Conservation (phyloP, 2,329 filamentous ascomycete species). For the Ascochyta lentis region DNA sequence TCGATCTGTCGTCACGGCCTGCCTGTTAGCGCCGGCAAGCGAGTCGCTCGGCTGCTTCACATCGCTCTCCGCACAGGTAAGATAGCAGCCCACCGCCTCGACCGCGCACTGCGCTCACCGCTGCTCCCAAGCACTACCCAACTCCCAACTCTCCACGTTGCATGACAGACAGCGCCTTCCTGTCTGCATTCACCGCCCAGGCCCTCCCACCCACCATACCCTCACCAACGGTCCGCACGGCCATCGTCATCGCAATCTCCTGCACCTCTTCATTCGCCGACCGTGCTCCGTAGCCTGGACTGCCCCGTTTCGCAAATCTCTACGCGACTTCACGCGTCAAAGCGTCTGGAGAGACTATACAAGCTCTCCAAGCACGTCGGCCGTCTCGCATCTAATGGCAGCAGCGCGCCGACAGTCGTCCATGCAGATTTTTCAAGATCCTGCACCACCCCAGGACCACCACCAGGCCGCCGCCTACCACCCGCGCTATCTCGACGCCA, state of each 20-base stretch:
- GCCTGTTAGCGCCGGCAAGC: constrained; percentile 43
- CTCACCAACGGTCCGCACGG: constrained; percentile 22
- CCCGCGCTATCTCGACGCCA: constrained; percentile 58
- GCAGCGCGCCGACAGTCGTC: constrained; percentile 63
- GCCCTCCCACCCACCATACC: constrained; percentile 23
- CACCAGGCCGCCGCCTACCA: constrained; percentile 56
- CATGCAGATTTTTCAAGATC: constrained; percentile 67
- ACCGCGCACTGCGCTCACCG: constrained; percentile 30
- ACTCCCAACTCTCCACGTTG: constrained; percentile 20
- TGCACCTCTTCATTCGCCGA: constrained; percentile 28
- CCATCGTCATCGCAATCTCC: constrained; percentile 46
- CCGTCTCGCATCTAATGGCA: constrained; percentile 52
- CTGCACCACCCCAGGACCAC: constrained; percentile 51
- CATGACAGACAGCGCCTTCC: constrained; percentile 26
- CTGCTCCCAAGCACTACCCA: constrained; percentile 19
- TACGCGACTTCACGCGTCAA: constrained; percentile 52
- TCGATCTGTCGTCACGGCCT: constrained; percentile 34
- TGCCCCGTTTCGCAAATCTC: constrained; percentile 32
- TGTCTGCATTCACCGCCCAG: constrained; percentile 26
- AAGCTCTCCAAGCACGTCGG: constrained; percentile 35
- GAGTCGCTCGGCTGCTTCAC: constrained; percentile 43
- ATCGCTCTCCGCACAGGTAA: constrained; percentile 36
- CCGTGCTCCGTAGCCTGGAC: constrained; percentile 33
- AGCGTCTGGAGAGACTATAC: constrained; percentile 39
- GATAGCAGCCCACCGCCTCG: constrained; percentile 34